phyloP scores from a whole-genome alignment of 208 protist genomes.

The Acanthamoeba rhysodes region DNA sequence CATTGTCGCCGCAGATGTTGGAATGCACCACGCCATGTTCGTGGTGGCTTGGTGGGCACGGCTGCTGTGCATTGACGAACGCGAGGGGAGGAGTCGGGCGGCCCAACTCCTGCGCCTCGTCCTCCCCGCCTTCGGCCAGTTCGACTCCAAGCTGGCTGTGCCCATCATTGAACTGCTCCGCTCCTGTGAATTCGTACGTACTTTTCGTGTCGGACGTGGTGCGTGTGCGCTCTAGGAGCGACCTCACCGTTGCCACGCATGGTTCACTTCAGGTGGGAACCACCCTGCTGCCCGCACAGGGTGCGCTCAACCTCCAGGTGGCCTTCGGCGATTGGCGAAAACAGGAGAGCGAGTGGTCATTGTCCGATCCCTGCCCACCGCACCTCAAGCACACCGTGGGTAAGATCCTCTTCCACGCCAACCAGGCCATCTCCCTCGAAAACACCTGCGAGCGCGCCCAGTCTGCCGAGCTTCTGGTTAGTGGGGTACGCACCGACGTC shows the following conservation, averaged over 20 bases:
- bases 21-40: neutral
- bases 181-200: neutral
- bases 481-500: neutral
- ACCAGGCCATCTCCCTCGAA: neutral
- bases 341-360: neutral
- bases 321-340: no score
- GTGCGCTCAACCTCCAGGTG: neutral
- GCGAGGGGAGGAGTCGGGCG: neutral
- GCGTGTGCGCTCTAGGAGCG: no score
- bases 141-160: neutral
- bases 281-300: no score
- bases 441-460: neutral
- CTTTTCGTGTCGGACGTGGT: neutral
- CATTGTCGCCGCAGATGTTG: neutral
- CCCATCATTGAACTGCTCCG: neutral
- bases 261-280: no score
- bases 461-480: neutral
- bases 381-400: neutral
- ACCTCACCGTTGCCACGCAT: neutral
- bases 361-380: neutral
- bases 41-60: conserved; percentile 16
- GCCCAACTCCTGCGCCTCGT: neutral
- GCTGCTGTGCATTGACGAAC: neutral
- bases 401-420: neutral
- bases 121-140: neutral